Conservation (phyloP, 78 protist genomes). For the Cavenderia fasciculata region DNA sequence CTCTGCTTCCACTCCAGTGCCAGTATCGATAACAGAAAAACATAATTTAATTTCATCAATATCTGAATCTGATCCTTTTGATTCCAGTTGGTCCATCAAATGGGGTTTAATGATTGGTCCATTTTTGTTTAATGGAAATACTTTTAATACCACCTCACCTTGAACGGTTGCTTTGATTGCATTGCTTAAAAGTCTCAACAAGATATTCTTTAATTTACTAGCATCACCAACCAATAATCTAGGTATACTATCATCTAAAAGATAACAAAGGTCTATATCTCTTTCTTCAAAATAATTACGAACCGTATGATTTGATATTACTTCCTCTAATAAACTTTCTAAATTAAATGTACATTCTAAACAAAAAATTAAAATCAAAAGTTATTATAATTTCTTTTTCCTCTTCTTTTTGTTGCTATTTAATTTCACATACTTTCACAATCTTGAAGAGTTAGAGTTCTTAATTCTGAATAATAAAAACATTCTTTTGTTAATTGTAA, state of each 20-base stretch:
- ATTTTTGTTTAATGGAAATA: neutral
- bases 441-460: neutral
- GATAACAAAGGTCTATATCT: slow-evolving; percentile 40
- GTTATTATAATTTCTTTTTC: neutral
- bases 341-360: neutral
- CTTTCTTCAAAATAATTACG: slow-evolving; percentile 31
- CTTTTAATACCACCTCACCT: slow-evolving; percentile 34
- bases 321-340: slow-evolving; percentile 12
- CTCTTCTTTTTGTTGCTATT: no score
- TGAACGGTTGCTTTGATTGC: slow-evolving; percentile 40
- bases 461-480: slow-evolving; percentile 36
- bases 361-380: neutral
- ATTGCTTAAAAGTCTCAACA: neutral
- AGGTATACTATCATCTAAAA: slow-evolving; percentile 20
- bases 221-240: neutral
- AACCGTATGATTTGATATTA: slow-evolving; percentile 35
- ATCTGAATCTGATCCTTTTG: neutral
- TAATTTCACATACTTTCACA: neutral
- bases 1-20: slow-evolving; percentile 27
- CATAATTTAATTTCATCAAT: neutral
- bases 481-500: slow-evolving; percentile 15
- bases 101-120: neutral
- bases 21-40: slow-evolving; percentile 52
- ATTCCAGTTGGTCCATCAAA: neutral
- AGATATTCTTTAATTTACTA: slow-evolving; percentile 15